Evolutionary conservation across 108 stramenopile genomes (phyloP).

Genomic region (Nitzschia sp.): DNA sequence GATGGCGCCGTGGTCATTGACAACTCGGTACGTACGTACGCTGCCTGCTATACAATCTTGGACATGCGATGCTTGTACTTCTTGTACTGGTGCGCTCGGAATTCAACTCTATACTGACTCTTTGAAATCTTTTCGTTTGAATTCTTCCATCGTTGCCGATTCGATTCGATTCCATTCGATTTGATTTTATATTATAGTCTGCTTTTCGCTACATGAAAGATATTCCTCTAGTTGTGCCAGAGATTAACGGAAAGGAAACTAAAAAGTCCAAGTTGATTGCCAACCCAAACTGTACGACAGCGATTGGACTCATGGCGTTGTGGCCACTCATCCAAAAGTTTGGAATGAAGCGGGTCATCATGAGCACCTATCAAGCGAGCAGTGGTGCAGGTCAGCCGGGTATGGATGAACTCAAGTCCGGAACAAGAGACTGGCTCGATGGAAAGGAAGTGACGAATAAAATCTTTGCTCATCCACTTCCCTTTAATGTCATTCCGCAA

Average conservation of each 20-base stretch:
- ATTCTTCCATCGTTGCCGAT: too few species aligned
- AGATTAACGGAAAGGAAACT: constrained; percentile 92
- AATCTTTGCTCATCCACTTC: constrained; percentile 95
- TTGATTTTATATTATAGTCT: too few species aligned
- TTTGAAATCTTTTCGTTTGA: too few species aligned
- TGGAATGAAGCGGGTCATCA: constrained; percentile 88
- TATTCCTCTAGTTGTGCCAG: constrained; percentile 94
- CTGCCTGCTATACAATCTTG: too few species aligned
- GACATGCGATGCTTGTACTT: too few species aligned
- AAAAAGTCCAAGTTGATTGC: constrained; percentile 96
- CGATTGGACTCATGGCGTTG: constrained; percentile 97
- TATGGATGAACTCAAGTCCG: constrained; percentile 94
- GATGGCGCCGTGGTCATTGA: constrained; percentile 86
- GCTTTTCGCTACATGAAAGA: constrained; percentile 92
- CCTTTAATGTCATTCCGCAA: constrained; percentile 99
- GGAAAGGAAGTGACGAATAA: constrained; percentile 48
- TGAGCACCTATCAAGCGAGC: constrained; percentile 96
- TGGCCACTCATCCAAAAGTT: constrained; percentile 93
- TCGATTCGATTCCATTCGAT: too few species aligned
- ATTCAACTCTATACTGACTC: too few species aligned
- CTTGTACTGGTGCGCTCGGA: too few species aligned
- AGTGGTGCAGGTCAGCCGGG: constrained; percentile 91
- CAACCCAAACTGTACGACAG: constrained; percentile 99
- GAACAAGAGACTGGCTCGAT: constrained; percentile 74
- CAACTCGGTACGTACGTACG: constrained; percentile 70